phyloP scores from a whole-genome alignment of 2,329 filamentous ascomycete species.

The Penicillium expansum region DNA sequence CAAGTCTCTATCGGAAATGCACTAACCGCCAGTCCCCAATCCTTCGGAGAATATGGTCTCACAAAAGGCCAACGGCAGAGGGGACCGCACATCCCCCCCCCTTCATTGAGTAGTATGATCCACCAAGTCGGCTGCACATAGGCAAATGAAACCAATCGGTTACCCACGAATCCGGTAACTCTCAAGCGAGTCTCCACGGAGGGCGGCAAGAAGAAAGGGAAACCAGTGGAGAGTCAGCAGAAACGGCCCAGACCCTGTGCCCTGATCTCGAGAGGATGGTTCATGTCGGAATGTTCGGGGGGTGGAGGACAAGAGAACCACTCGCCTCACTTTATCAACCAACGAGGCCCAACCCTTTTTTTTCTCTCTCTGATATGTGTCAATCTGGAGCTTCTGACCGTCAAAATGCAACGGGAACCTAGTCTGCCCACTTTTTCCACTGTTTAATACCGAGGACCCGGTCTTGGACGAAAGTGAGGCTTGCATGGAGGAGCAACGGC shows the following conservation, averaged over 20 bases:
- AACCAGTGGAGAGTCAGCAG: not conserved
- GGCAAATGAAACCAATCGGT: conserved; percentile 8
- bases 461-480: conserved; percentile 23
- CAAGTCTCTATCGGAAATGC: conserved; percentile 8
- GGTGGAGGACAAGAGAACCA: conserved; percentile 12
- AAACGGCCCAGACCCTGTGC: not conserved
- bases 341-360: conserved; percentile 32
- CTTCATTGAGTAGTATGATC: conserved; percentile 5
- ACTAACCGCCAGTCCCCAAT: conserved; percentile 2
- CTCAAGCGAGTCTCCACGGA: conserved; percentile 3
- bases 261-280: conserved; percentile 1
- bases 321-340: conserved; percentile 35
- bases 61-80: conserved; percentile 6
- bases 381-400: conserved; percentile 5
- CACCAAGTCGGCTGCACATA: not conserved
- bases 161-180: conserved; percentile 1
- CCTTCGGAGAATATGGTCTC: conserved; percentile 16
- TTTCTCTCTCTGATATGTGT: not conserved
- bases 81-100: conserved; percentile 2
- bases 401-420: not conserved
- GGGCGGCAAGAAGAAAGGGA: not conserved
- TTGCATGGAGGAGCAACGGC: conserved; percentile 10
- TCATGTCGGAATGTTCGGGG: conserved; percentile 22
- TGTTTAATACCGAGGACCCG: not conserved
- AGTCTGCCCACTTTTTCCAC: not conserved